phyloP scores from a whole-genome alignment of 805 yeast genomes.

The Clavispora santaluciae region DNA sequence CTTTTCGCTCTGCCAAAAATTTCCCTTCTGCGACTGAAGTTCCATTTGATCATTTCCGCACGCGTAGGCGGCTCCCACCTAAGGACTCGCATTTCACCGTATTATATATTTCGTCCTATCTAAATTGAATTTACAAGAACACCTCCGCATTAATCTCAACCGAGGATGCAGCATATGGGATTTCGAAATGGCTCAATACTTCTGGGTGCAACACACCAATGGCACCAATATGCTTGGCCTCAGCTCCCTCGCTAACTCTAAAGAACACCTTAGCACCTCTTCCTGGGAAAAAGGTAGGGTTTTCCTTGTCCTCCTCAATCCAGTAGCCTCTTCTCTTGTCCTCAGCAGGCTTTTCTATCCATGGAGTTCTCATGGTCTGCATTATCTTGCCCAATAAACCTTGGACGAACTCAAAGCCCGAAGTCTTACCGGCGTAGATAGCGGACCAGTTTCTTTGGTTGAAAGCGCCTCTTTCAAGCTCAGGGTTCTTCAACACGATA shows the following conservation, averaged over 20 bases:
- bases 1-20: not conserved
- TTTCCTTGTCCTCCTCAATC: slow-evolving; percentile 66
- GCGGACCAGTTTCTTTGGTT: slow-evolving; percentile 97
- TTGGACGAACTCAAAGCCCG: slow-evolving; percentile 92
- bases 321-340: slow-evolving; percentile 71
- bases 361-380: slow-evolving; percentile 90
- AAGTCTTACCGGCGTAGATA: slow-evolving; percentile 86
- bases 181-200: slow-evolving; percentile 79
- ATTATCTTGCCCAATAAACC: slow-evolving; percentile 91
- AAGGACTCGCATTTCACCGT: not conserved
- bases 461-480: slow-evolving; percentile 80
- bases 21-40: not conserved
- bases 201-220: slow-evolving; percentile 96
- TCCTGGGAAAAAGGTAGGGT: slow-evolving; percentile 88
- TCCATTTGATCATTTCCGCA: too few species aligned
- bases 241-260: slow-evolving; percentile 58
- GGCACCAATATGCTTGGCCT: slow-evolving; percentile 63
- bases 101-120: slow-evolving; percentile 1
- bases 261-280: slow-evolving; percentile 88
- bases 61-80: too few species aligned
- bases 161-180: slow-evolving; percentile 88
- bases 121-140: slow-evolving; percentile 49
- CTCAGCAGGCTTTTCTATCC: slow-evolving; percentile 58
- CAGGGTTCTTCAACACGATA: slow-evolving; percentile 76
- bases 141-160: slow-evolving; percentile 89